These are phyloP conservation scores for Oryza brachyantha DNA, from an alignment of 176 grass and related monocot genomes.

Conservation along the genomic window DNA sequence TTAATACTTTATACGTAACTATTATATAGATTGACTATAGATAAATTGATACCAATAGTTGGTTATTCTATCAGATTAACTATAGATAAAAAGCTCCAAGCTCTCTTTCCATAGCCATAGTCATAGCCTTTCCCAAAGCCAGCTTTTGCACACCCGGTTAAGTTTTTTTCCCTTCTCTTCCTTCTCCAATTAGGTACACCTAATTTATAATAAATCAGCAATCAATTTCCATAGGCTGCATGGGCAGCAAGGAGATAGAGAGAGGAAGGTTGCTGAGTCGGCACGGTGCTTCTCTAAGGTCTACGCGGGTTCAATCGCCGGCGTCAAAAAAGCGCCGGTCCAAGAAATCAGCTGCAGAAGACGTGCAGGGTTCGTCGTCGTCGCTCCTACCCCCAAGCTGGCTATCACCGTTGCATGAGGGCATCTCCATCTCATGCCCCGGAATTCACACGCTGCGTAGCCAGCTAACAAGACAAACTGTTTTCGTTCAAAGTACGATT, in stretches of 20 bases:
- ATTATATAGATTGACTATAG: too few species aligned
- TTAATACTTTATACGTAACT: too few species aligned
- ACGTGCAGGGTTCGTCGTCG: constrained; percentile 11
- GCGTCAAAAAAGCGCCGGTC: constrained; percentile 26
- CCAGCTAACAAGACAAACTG: too few species aligned
- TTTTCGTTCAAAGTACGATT: too few species aligned
- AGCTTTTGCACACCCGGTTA: neutral
- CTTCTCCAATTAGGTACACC: neutral
- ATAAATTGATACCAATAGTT: too few species aligned
- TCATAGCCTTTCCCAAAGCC: neutral
- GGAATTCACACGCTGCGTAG: neutral
- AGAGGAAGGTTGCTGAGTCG: neutral
- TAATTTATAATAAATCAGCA: neutral
- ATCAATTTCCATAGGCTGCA: neutral
- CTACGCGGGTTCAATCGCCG: constrained; percentile 13
- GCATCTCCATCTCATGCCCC: neutral
- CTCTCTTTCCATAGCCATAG: too few species aligned
- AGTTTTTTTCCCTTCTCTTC: too few species aligned
- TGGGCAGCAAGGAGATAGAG: neutral
- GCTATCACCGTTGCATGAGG: too few species aligned
- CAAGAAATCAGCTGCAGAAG: constrained; percentile 35
- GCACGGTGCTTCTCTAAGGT: neutral
- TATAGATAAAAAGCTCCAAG: too few species aligned
- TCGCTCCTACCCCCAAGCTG: too few species aligned
- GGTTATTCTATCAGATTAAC: too few species aligned